A percentile compares a stretch with the other conserved stretches of the same genome.
Evolutionary conservation across 805 yeast genomes (phyloP).

Genomic region (Wickerhamiella cacticola): DNA sequence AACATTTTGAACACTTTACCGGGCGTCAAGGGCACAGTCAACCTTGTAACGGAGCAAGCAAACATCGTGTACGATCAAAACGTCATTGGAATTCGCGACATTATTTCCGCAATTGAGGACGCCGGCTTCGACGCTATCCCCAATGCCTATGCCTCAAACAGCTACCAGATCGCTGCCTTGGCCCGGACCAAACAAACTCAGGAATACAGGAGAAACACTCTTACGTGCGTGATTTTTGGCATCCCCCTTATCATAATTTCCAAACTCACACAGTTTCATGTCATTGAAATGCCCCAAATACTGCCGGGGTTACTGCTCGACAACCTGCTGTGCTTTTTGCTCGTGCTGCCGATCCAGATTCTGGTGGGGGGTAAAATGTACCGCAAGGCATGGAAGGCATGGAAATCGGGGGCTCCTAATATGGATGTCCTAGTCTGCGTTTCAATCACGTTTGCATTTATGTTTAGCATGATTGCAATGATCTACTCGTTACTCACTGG

Average conservation of each 20-base stretch:
- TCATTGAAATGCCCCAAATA: slow-evolving; percentile 25
- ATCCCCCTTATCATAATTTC: slow-evolving; percentile 41
- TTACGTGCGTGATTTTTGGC: slow-evolving; percentile 44
- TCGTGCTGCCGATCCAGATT: slow-evolving; percentile 52
- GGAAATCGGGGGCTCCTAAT: slow-evolving; percentile 59
- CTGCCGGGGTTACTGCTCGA: slow-evolving; percentile 55
- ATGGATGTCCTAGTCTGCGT: slow-evolving; percentile 87
- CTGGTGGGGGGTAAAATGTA: slow-evolving; percentile 58
- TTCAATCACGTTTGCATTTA: slow-evolving; percentile 68
- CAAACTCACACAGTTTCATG: slow-evolving; percentile 32
- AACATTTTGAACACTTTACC: slow-evolving; percentile 33
- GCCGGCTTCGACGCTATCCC: slow-evolving; percentile 44
- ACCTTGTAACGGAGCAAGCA: slow-evolving; percentile 45
- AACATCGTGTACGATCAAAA: slow-evolving; percentile 40
- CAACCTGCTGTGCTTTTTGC: slow-evolving; percentile 44
- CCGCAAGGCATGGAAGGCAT: slow-evolving; percentile 49
- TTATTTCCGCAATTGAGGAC: slow-evolving; percentile 43
- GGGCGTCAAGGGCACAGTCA: slow-evolving; percentile 45
- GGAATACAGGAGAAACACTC: slow-evolving; percentile 53
- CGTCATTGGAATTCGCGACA: slow-evolving; percentile 43
- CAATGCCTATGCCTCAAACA: slow-evolving; percentile 39
- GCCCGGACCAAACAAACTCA: slow-evolving; percentile 58
- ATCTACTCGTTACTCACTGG: slow-evolving; percentile 27
- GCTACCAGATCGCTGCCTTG: slow-evolving; percentile 57
- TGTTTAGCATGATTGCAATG: slow-evolving; percentile 59